A percentile compares a stretch with the other conserved stretches of the same genome.
These are phyloP conservation scores for Monosporascus sp. DNA, from an alignment of 2,329 filamentous ascomycete genomes.

Conservation along the genomic window DNA sequence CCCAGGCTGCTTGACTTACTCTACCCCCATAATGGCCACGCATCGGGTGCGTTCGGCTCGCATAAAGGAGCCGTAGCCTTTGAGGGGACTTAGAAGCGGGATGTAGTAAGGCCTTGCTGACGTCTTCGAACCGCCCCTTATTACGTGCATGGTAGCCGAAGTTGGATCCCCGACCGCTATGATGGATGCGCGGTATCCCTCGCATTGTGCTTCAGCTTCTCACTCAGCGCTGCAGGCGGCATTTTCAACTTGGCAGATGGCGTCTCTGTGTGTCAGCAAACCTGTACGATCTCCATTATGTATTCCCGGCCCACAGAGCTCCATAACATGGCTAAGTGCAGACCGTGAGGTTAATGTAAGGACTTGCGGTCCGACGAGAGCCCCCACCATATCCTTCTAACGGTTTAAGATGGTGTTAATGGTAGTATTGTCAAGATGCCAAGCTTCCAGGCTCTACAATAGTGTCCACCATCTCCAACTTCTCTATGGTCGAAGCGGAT, in stretches of 20 bases:
- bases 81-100: too few species aligned
- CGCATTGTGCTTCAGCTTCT: neutral
- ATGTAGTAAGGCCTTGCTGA: too few species aligned
- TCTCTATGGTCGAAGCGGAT: conserved; percentile 25
- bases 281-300: conserved; percentile 2
- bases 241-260: conserved; percentile 5
- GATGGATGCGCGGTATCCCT: too few species aligned
- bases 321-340: conserved; percentile 12
- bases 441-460: conserved; percentile 20
- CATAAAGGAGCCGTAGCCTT: neutral
- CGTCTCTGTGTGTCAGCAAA: conserved; percentile 10
- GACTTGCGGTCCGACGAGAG: conserved; percentile 30
- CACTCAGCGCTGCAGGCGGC: neutral
- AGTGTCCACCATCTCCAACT: conserved; percentile 23
- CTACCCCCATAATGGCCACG: neutral
- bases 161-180: too few species aligned
- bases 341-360: conserved; percentile 24
- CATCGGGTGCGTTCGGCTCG: neutral
- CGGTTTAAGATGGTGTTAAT: conserved; percentile 18
- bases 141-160: too few species aligned
- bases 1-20: neutral
- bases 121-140: too few species aligned
- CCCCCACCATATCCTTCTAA: conserved; percentile 15
- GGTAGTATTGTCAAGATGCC: conserved; percentile 23
- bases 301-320: conserved; percentile 9